phyloP scores from a whole-genome alignment of 345 rosid genomes.

The Trapa incisa region DNA sequence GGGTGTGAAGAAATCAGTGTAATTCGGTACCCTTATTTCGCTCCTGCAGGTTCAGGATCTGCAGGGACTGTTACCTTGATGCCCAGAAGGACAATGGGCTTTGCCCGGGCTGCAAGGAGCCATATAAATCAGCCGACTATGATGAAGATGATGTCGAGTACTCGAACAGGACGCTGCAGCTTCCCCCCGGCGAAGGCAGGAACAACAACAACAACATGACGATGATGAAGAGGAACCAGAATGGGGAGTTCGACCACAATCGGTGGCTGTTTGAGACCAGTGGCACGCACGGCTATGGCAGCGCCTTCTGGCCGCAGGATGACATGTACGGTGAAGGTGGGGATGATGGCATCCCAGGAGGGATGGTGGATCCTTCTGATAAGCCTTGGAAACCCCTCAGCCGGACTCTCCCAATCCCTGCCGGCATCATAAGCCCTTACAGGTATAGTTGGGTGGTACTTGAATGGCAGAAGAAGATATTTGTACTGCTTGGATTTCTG shows the following conservation, averaged over 20 bases:
- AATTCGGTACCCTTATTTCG: not conserved
- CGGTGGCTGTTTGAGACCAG: conserved; percentile 78
- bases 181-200: conserved; percentile 42
- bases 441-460: conserved; percentile 21
- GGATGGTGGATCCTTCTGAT: conserved; percentile 48
- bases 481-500: too few species aligned
- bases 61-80: conserved; percentile 85
- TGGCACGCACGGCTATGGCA: conserved; percentile 83
- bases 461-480: too few species aligned
- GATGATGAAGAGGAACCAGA: conserved; percentile 75
- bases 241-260: conserved; percentile 77
- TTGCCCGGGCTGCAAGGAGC: conserved; percentile 95
- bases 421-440: conserved; percentile 67
- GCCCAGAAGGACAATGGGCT: conserved; percentile 70
- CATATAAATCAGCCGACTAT: conserved; percentile 49
- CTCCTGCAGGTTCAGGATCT: conserved; percentile 65
- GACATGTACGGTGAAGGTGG: conserved; percentile 51
- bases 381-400: conserved; percentile 93
- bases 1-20: not conserved
- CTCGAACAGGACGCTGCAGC: conserved; percentile 50
- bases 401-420: conserved; percentile 41
- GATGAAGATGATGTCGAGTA: conserved; percentile 48
- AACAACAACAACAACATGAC: conserved; percentile 52
- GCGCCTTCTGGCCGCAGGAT: conserved; percentile 72
- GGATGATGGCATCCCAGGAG: conserved; percentile 42